Evolutionary conservation across 2,329 filamentous ascomycete species (phyloP).

Genomic region (Xylariaceae sp.): DNA sequence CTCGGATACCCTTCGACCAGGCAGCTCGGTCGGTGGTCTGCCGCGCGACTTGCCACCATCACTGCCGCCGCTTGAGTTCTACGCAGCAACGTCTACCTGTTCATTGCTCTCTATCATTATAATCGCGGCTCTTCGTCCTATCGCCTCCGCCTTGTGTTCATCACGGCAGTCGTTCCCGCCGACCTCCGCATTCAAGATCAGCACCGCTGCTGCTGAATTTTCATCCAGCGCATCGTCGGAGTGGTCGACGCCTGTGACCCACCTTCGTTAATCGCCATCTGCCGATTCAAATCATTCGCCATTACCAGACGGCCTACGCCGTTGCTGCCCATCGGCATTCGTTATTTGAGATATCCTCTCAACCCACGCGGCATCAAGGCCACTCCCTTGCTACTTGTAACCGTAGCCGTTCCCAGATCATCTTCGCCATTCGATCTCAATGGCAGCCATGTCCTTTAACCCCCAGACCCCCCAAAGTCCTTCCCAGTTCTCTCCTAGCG

Average conservation of each 20-base stretch:
- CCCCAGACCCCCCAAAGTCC: conserved; percentile 64
- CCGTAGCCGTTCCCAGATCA: conserved; percentile 7
- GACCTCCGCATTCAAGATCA: neutral
- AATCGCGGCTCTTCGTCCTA: neutral
- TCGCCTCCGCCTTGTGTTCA: conserved; percentile 1
- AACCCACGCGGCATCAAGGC: conserved; percentile 11
- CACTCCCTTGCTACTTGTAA: conserved; percentile 4
- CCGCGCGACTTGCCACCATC: conserved; percentile 36
- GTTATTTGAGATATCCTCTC: conserved; percentile 10
- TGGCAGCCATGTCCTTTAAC: conserved; percentile 59
- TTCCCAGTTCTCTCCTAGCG: conserved; percentile 55
- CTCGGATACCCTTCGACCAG: conserved; percentile 32
- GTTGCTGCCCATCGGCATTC: conserved; percentile 9
- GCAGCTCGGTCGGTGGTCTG: conserved; percentile 36
- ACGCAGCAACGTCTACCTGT: neutral
- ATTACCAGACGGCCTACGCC: neutral
- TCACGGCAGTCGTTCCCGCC: neutral
- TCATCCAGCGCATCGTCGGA: conserved; percentile 5
- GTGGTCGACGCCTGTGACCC: neutral
- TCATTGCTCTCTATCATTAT: neutral
- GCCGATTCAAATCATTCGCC: neutral
- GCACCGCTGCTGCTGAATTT: neutral
- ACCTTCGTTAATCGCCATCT: conserved; percentile 5
- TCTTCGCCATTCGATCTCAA: conserved; percentile 27
- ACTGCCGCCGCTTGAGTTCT: neutral